Evolutionary conservation across 768 basidiomycete genomes (phyloP).

Genomic region (Leccinum broughii): DNA sequence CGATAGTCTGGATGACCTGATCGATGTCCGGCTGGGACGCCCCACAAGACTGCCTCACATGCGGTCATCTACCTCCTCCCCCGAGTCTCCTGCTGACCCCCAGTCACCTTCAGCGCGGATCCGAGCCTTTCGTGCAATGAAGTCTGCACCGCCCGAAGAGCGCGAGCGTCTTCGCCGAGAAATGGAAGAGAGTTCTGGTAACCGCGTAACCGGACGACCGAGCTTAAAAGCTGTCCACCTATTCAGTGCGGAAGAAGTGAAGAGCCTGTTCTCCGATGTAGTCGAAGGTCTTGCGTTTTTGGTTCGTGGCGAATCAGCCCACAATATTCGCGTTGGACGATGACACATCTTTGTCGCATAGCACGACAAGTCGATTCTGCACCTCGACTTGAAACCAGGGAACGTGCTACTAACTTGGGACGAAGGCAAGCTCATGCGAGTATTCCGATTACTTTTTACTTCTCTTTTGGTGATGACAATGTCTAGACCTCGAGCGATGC

Average conservation of each 20-base stretch:
- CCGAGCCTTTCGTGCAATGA: conserved; percentile 70
- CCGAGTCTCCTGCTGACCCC: conserved; percentile 35
- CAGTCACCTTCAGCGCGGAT: conserved; percentile 72
- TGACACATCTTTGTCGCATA: conserved; percentile 29
- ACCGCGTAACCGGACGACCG: conserved; percentile 26
- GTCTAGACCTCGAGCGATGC: conserved; percentile 84
- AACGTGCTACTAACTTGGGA: conserved; percentile 94
- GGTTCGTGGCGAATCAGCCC: conserved; percentile 43
- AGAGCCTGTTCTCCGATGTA: conserved; percentile 79
- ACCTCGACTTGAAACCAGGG: conserved; percentile 92
- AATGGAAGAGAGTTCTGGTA: conserved; percentile 37
- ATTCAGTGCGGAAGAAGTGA: conserved; percentile 81
- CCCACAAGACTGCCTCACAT: conserved; percentile 44
- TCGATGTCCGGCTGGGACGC: conserved; percentile 74
- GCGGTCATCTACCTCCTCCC: conserved; percentile 29
- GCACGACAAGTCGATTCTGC: conserved; percentile 85
- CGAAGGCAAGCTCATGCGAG: conserved; percentile 78
- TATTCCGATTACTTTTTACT: background rate
- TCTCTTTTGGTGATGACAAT: background rate
- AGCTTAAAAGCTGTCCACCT: conserved; percentile 79
- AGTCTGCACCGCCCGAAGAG: conserved; percentile 63
- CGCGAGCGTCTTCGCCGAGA: conserved; percentile 58
- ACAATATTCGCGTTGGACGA: background rate
- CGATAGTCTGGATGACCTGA: conserved; percentile 76
- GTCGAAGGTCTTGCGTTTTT: conserved; percentile 86